These are phyloP conservation scores for Dioszegia aurantiaca DNA, from an alignment of 768 basidiomycete species.

Conservation along the genomic window DNA sequence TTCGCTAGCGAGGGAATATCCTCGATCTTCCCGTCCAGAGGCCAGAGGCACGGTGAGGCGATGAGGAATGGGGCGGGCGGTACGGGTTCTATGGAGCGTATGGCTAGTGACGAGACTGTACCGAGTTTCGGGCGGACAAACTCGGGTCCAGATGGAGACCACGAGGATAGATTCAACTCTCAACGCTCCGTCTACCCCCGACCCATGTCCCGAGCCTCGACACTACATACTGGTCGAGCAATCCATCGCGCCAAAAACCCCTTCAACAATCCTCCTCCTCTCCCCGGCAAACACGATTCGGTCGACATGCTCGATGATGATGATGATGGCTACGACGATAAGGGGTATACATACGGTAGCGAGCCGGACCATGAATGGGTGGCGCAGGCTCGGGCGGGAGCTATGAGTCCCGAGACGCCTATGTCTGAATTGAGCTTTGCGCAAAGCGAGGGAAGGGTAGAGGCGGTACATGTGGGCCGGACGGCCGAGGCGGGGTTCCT, in stretches of 20 bases:
- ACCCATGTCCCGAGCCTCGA: conserved; percentile 42
- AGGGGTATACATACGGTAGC: neutral
- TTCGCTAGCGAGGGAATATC: conserved; percentile 29
- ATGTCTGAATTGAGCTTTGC: conserved; percentile 12
- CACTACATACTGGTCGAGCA: conserved; percentile 21
- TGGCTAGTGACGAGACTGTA: conserved; percentile 25
- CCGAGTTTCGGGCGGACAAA: conserved; percentile 24
- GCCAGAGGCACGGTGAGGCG: conserved; percentile 29
- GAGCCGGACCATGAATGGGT: conserved; percentile 5
- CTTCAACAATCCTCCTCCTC: conserved; percentile 8
- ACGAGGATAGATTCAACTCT: too few species aligned
- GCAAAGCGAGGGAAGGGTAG: conserved; percentile 2
- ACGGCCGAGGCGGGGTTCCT: conserved; percentile 7
- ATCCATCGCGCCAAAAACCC: conserved; percentile 1
- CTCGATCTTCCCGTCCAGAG: conserved; percentile 34
- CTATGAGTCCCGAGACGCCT: neutral
- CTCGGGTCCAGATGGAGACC: neutral
- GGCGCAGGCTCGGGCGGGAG: neutral
- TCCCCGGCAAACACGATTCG: conserved; percentile 20
- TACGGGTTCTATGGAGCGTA: neutral
- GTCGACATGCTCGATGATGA: conserved; percentile 15
- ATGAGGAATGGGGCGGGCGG: conserved; percentile 18
- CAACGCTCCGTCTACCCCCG: conserved; percentile 32
- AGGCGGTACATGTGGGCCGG: conserved; percentile 7
- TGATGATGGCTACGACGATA: neutral